Conservation (phyloP, 1,284 basidiomycete genomes). For the Irpex sp. region DNA sequence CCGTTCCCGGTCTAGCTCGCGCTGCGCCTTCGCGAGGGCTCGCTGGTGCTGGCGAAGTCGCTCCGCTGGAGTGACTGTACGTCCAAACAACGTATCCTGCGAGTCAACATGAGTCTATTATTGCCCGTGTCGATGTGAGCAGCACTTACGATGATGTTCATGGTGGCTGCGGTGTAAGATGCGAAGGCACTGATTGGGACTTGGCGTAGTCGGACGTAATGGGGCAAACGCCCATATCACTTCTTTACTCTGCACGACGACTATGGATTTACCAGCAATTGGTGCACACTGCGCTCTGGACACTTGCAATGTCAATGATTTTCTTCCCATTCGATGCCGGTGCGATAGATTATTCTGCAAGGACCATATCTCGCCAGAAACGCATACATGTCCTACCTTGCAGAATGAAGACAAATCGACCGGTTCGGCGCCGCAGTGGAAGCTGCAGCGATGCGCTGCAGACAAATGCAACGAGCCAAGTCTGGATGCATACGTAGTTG, state of each 20-base stretch:
- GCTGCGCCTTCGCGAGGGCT: slow-evolving; percentile 90
- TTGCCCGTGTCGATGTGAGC: background rate
- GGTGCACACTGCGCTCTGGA: slow-evolving; percentile 53
- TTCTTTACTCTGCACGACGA: slow-evolving; percentile 8
- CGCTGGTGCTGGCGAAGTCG: slow-evolving; percentile 95
- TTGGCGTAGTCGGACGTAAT: background rate
- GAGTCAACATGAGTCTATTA: background rate
- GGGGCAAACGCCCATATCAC: background rate
- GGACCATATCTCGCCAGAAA: slow-evolving; percentile 52
- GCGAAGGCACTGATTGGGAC: background rate
- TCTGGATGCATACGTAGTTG: slow-evolving; percentile 37
- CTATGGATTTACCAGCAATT: slow-evolving; percentile 38
- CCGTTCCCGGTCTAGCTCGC: slow-evolving; percentile 95
- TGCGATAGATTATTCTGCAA: slow-evolving; percentile 54
- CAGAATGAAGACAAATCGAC: slow-evolving; percentile 7
- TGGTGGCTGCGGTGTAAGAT: slow-evolving; percentile 30
- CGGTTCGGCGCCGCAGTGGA: slow-evolving; percentile 10
- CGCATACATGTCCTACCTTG: slow-evolving; percentile 47
- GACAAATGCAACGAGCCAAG: slow-evolving; percentile 50
- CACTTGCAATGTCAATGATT: slow-evolving; percentile 54
- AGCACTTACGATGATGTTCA: slow-evolving; percentile 69
- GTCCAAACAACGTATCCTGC: slow-evolving; percentile 93
- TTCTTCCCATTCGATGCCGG: slow-evolving; percentile 60
- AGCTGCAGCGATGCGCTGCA: slow-evolving; percentile 47
- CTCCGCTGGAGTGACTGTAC: slow-evolving; percentile 93